phyloP scores from a whole-genome alignment of 768 basidiomycete species.

The Paxillus rubicundulus region DNA sequence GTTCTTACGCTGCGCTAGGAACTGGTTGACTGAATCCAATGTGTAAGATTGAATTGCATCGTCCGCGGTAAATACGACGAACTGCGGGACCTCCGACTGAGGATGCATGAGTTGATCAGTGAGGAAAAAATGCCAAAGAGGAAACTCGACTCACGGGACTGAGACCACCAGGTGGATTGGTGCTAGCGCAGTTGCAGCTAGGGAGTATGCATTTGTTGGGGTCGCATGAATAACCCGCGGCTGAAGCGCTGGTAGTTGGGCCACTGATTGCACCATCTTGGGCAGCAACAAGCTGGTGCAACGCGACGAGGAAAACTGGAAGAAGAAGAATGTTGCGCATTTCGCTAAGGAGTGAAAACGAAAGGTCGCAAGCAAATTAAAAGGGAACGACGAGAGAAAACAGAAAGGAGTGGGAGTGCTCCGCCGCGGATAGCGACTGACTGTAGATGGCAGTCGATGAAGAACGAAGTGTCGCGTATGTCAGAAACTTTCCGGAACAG shows the following conservation, averaged over 20 bases:
- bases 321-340: conserved; percentile 8
- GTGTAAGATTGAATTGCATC: conserved; percentile 79
- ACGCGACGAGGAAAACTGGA: not conserved
- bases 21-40: conserved; percentile 68
- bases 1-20: conserved; percentile 70
- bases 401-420: not conserved
- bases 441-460: not conserved
- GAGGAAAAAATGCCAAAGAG: not conserved
- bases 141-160: conserved; percentile 47
- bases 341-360: not conserved
- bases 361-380: not conserved
- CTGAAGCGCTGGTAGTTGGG: conserved; percentile 47
- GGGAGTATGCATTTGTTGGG: conserved; percentile 62
- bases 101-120: not conserved
- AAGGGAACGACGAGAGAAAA: not conserved
- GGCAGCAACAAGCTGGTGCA: conserved; percentile 19
- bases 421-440: not conserved
- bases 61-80: conserved; percentile 73
- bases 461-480: not conserved
- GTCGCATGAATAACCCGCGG: conserved; percentile 74
- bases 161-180: conserved; percentile 70
- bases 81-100: conserved; percentile 60
- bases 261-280: conserved; percentile 54
- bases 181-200: conserved; percentile 69
- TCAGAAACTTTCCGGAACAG: not conserved